phyloP scores from a whole-genome alignment of 441 rosid species.

The Isatis lusitanica region DNA sequence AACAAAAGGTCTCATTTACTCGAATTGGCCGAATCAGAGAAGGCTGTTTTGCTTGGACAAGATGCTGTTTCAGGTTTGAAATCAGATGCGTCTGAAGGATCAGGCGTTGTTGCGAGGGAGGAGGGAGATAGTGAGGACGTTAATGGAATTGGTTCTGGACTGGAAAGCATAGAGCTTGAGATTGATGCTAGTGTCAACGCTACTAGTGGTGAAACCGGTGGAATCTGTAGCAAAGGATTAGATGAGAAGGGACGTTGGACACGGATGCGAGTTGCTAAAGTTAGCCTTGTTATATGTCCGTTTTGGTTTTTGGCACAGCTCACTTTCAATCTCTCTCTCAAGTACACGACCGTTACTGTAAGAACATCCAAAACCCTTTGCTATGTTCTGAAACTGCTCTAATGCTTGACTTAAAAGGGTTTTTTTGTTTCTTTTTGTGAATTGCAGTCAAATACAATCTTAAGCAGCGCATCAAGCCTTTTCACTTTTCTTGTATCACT shows the following conservation, averaged over 20 bases:
- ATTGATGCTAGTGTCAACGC: constrained; percentile 31
- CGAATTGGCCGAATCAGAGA: constrained; percentile 60
- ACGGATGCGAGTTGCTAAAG: constrained; percentile 72
- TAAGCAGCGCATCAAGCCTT: constrained; percentile 89
- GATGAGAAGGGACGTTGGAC: constrained; percentile 92
- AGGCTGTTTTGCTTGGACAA: constrained; percentile 63
- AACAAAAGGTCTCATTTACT: constrained; percentile 41
- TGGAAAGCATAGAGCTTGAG: constrained; percentile 37
- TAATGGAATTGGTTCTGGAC: constrained; percentile 32
- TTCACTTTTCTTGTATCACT: constrained; percentile 86
- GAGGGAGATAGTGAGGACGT: constrained; percentile 36
- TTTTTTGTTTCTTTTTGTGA: constrained; percentile 20
- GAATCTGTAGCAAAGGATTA: constrained; percentile 39
- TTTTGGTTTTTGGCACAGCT: constrained; percentile 96
- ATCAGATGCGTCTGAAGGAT: constrained; percentile 29
- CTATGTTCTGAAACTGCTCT: not conserved
- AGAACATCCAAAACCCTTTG: constrained; percentile 18
- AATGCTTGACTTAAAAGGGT: not conserved
- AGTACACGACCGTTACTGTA: constrained; percentile 92
- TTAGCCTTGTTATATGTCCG: constrained; percentile 79
- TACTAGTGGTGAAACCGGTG: constrained; percentile 28
- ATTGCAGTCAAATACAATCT: constrained; percentile 88
- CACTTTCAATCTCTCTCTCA: constrained; percentile 82
- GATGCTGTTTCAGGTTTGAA: constrained; percentile 38
- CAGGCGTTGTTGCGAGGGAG: constrained; percentile 39